Evolutionary conservation across 2,329 filamentous ascomycete genomes (phyloP).

Genomic region (Pleurostoma richardsiae): DNA sequence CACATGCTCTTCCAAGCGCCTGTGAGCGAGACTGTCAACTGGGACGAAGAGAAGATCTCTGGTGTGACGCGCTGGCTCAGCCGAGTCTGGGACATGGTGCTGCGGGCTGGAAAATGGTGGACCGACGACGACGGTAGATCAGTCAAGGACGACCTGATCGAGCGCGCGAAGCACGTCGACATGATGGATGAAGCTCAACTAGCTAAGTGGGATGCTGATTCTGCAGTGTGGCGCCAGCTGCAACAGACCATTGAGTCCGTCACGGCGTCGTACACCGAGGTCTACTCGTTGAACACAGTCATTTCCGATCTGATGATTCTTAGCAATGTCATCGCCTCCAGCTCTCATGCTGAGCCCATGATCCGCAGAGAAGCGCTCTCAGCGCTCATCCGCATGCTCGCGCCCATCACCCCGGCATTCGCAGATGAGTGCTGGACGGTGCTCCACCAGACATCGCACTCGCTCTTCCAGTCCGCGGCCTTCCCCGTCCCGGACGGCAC

Average conservation of each 20-base stretch:
- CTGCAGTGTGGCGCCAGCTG: slow-evolving; percentile 56
- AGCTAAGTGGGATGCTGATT: slow-evolving; percentile 38
- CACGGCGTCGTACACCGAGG: slow-evolving; percentile 61
- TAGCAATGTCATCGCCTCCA: slow-evolving; percentile 61
- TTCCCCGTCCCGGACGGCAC: slow-evolving; percentile 58
- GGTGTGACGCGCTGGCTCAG: slow-evolving; percentile 79
- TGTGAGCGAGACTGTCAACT: slow-evolving; percentile 77
- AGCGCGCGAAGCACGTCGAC: slow-evolving; percentile 18
- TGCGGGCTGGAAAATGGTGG: neutral
- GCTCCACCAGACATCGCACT: slow-evolving; percentile 34
- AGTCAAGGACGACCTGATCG: slow-evolving; percentile 29
- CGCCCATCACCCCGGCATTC: slow-evolving; percentile 75
- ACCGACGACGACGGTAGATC: slow-evolving; percentile 1
- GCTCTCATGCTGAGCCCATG: slow-evolving; percentile 30
- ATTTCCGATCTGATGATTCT: slow-evolving; percentile 79
- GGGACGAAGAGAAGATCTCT: slow-evolving; percentile 78
- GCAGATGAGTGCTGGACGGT: slow-evolving; percentile 75
- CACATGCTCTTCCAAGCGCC: slow-evolving; percentile 89
- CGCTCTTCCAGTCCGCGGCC: slow-evolving; percentile 36
- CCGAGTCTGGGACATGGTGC: slow-evolving; percentile 57
- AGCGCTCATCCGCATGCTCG: slow-evolving; percentile 64
- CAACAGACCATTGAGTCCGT: slow-evolving; percentile 65
- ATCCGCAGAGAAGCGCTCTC: slow-evolving; percentile 46
- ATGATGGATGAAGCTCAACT: slow-evolving; percentile 25
- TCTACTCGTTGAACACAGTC: slow-evolving; percentile 76